Base-by-base conservation (phyloP, 192 early-diverging fungal species). In the Nowakowskiella sp. region DNA sequence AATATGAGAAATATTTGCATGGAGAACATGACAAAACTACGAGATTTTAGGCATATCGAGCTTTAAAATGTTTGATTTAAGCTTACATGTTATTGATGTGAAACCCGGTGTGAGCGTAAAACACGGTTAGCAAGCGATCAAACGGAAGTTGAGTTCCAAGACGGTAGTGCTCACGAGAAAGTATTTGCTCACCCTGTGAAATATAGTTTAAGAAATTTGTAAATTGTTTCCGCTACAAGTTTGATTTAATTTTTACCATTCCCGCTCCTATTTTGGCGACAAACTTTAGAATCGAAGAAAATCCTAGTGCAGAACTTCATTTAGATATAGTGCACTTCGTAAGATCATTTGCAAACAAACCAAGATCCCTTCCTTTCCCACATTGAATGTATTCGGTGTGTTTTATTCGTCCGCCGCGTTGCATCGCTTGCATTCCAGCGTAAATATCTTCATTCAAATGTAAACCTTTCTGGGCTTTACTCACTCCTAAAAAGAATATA, bases 371-470 rank as follows among this genome's bases (percentile, higher is more conserved):
- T 4, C 90, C 90, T 71, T 91, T 92, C 31, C 90, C 88, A 61
- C 87, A 88, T 69, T 92, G 89, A 60, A 82, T 88, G 71, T 92
- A 92, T 65, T 92, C 90, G 2, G 85, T 80, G 69, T 92, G 90
- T 64, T 87, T 89, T 68, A 90, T 92, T 24, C 81, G 72, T 0
- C 88, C 90, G 44, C 90, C 90, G 22, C 90, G 80, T 34, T 71
- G 82, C 53, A 90, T 89, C 24, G 85, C 87, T 61, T 79, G 86
- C 86, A 92, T 92, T 60, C 90, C 90, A 6, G 90, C 89, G 49
- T 85, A 92, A 64, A 92, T 91, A 68, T 92, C 90, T 70, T 92
- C 90, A 57, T 91, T 92, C 47, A 92, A 71, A 49, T 92, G 90
- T 48, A 92, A 68, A 29, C 90, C 90, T 61, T 86, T 89, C 55